phyloP scores from a whole-genome alignment of 2,329 filamentous ascomycete species.

The Microcera coccophila region DNA sequence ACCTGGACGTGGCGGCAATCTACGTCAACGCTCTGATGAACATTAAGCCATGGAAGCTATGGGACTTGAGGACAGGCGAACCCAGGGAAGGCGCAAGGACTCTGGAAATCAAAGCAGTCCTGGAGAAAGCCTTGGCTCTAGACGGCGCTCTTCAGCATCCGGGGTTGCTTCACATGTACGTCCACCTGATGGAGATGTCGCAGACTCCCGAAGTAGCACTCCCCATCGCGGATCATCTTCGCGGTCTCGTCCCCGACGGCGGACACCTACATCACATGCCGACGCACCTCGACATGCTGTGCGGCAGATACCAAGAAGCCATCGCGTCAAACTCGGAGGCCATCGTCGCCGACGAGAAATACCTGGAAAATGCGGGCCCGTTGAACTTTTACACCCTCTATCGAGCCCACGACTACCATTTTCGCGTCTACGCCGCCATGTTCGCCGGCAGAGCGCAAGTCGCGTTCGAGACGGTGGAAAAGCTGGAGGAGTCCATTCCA shows the following conservation, averaged over 20 bases:
- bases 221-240: constrained; percentile 57
- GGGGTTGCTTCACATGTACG: constrained; percentile 69
- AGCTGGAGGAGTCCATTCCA: constrained; percentile 60
- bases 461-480: constrained; percentile 56
- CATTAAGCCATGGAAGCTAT: constrained; percentile 43
- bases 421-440: constrained; percentile 73
- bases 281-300: constrained; percentile 64
- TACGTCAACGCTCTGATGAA: constrained; percentile 45
- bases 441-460: constrained; percentile 63
- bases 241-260: constrained; percentile 62
- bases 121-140: constrained; percentile 45
- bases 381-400: constrained; percentile 76
- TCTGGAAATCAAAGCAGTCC: constrained; percentile 31
- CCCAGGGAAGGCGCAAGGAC: constrained; percentile 26
- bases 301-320: constrained; percentile 65
- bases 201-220: constrained; percentile 59
- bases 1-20: constrained; percentile 34
- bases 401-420: constrained; percentile 70
- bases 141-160: constrained; percentile 55
- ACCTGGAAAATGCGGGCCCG: constrained; percentile 54
- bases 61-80: constrained; percentile 36
- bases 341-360: constrained; percentile 64
- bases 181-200: constrained; percentile 77
- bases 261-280: constrained; percentile 76
- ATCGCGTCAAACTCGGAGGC: constrained; percentile 65